phyloP scores from a whole-genome alignment of 495 filamentous ascomycete genomes.

The Tuber microsphaerosporum region DNA sequence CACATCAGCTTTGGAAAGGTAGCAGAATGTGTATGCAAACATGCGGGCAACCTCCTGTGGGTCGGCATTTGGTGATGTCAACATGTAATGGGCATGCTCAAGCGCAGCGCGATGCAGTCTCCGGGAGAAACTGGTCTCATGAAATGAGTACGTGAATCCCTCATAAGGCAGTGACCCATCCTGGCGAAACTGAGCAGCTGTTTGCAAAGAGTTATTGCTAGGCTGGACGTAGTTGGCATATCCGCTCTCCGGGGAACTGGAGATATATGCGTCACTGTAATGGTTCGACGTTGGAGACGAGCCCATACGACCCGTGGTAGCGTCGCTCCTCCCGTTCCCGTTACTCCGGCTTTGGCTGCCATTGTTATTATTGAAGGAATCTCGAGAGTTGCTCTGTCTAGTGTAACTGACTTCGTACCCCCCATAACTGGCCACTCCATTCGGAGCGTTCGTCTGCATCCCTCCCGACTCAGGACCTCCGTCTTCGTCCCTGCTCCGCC shows the following conservation, averaged over 20 bases:
- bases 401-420: slow-evolving; percentile 39
- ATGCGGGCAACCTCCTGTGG: slow-evolving; percentile 49
- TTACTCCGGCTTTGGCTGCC: slow-evolving; percentile 33
- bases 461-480: slow-evolving; percentile 35
- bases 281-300: slow-evolving; percentile 46
- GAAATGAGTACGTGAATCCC: slow-evolving; percentile 48
- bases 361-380: slow-evolving; percentile 34
- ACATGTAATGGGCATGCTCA: slow-evolving; percentile 58
- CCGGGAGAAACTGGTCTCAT: slow-evolving; percentile 65
- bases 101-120: slow-evolving; percentile 60
- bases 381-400: slow-evolving; percentile 33
- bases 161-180: slow-evolving; percentile 44
- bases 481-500: slow-evolving; percentile 34
- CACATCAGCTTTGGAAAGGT: slow-evolving; percentile 51
- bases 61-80: slow-evolving; percentile 51
- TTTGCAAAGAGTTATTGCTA: slow-evolving; percentile 13
- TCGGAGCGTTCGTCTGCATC: slow-evolving; percentile 24
- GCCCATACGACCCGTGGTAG: slow-evolving; percentile 39
- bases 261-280: slow-evolving; percentile 33
- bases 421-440: slow-evolving; percentile 31
- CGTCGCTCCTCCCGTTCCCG: slow-evolving; percentile 35
- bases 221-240: slow-evolving; percentile 12
- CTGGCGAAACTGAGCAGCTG: slow-evolving; percentile 23
- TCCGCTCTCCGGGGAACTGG: slow-evolving; percentile 31
- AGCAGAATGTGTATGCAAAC: slow-evolving; percentile 60